Evolutionary conservation across 2,329 filamentous ascomycete species (phyloP).

Genomic region (Fusarium nodosum): DNA sequence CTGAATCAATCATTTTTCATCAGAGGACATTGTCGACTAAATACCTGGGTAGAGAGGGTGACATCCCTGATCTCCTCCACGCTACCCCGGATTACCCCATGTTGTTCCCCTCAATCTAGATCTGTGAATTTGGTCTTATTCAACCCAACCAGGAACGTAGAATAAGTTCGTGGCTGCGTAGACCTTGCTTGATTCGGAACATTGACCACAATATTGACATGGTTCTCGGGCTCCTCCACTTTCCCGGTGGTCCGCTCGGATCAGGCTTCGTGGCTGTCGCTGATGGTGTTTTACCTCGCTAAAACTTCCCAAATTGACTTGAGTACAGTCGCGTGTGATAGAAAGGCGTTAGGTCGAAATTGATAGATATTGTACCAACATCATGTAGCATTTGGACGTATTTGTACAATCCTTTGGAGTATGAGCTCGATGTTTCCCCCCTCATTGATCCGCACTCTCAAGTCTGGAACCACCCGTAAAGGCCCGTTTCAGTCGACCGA

Average conservation of each 20-base stretch:
- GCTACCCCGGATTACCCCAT: constrained; percentile 36
- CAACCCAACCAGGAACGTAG: not conserved
- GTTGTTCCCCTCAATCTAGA: constrained; percentile 8
- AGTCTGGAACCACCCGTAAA: too few species aligned
- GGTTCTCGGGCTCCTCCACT: constrained; percentile 20
- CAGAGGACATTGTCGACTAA: constrained; percentile 11
- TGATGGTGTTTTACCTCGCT: too few species aligned
- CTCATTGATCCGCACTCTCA: too few species aligned
- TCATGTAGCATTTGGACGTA: too few species aligned
- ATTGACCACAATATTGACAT: not conserved
- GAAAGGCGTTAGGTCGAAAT: too few species aligned
- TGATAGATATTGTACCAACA: not conserved
- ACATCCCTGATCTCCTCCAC: constrained; percentile 11
- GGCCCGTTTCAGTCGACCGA: too few species aligned
- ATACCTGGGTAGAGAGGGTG: not conserved
- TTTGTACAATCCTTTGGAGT: too few species aligned
- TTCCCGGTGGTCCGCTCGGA: constrained; percentile 34
- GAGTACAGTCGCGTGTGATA: too few species aligned
- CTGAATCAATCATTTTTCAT: not conserved
- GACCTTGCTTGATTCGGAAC: not conserved
- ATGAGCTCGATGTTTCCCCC: too few species aligned
- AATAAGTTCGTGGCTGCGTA: not conserved
- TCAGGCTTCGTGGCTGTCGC: not conserved
- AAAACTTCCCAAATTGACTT: too few species aligned
- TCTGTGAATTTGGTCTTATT: not conserved